Evolutionary conservation across 2,329 filamentous ascomycete species (phyloP), one percentile per base, ranked within the genome.

Genomic region (Lecanicillium sp.): DNA sequence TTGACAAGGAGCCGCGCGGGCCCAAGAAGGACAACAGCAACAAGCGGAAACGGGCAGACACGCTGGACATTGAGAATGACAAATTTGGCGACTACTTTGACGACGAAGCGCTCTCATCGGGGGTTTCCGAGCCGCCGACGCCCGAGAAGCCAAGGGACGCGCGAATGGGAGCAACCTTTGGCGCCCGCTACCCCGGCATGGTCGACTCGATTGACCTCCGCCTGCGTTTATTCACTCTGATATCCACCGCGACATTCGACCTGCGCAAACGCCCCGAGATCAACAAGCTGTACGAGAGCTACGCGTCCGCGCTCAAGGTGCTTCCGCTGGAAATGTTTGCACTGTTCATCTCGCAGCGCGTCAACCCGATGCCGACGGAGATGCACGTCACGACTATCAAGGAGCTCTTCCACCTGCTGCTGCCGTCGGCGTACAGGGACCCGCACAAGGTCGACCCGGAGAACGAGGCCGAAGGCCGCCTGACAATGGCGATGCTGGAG

Each of bases 51-150:
- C 58, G 68, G 25, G 60, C 61, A 3, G 47, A 59, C 17, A 58
- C 58, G 19, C 61, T 80, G 8, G 74, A 82, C 41, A 55, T 81
- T 6, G 73, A 79, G 12, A 75, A 79, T 19, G 69, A 73, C 30
- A 65, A 77, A 38, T 78, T 73, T 40, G 77, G 72, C 11, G 74
- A 79, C 45, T 81, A 81, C 48, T 64, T 68, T 20, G 76, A 80
- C 40, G 65, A 78, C 42, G 75, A 80, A 12, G 66, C 69, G 19
- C 58, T 66, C 37, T 68, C 69, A 4, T 66, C 65, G 0, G 66
- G 66, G 18, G 53, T 60, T 22, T 69, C 68, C 9, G 65, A 73
- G 39, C 65, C 65, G 4, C 61, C 66, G 1, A 66, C 68, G 11
- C 65, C 68, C 1, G 57, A 66, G 33, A 66, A 67, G 36, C 50